Percentiles rank a stretch among this genome's conserved stretches.
Conservation (phyloP, 129 eudicot species). For the Chrysanthemum seticuspe region DNA sequence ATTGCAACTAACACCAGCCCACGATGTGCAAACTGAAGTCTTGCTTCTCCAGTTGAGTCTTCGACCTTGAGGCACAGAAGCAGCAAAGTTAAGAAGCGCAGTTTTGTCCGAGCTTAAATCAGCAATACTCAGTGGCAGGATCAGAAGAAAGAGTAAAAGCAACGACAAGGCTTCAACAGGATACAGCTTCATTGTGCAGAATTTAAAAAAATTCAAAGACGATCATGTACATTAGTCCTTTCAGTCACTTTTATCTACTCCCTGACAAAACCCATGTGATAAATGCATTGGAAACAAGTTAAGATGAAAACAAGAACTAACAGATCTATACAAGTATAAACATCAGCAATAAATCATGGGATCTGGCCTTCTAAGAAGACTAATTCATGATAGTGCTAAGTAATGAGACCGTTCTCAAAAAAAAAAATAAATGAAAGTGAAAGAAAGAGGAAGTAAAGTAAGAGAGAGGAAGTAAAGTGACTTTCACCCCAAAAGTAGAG, state of each 20-base stretch:
- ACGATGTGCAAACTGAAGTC: conserved; percentile 58
- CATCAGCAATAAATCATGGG: not conserved
- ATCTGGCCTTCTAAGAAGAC: conserved; percentile 10
- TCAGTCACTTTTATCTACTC: conserved; percentile 3
- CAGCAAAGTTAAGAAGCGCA: conserved; percentile 70
- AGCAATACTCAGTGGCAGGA: conserved; percentile 31
- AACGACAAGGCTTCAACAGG: not conserved
- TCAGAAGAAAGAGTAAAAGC: conserved; percentile 24
- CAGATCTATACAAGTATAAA: not conserved
- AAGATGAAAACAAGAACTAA: not conserved
- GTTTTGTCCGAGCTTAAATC: conserved; percentile 61
- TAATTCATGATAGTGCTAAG: conserved; percentile 4
- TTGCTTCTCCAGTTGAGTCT: conserved; percentile 63
- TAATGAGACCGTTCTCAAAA: no score
- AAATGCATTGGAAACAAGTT: not conserved
- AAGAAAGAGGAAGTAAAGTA: no score
- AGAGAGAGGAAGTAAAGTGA: no score
- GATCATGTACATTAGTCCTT: conserved; percentile 21
- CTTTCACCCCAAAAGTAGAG: no score
- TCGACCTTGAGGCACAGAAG: conserved; percentile 62
- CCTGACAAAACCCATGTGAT: conserved; percentile 15
- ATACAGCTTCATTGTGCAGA: conserved; percentile 32
- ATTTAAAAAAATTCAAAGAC: not conserved
- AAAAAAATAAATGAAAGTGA: no score
- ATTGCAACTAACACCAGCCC: conserved; percentile 74